Conservation (phyloP, 176 grass and related monocot genomes). For the Triticum turgidum region DNA sequence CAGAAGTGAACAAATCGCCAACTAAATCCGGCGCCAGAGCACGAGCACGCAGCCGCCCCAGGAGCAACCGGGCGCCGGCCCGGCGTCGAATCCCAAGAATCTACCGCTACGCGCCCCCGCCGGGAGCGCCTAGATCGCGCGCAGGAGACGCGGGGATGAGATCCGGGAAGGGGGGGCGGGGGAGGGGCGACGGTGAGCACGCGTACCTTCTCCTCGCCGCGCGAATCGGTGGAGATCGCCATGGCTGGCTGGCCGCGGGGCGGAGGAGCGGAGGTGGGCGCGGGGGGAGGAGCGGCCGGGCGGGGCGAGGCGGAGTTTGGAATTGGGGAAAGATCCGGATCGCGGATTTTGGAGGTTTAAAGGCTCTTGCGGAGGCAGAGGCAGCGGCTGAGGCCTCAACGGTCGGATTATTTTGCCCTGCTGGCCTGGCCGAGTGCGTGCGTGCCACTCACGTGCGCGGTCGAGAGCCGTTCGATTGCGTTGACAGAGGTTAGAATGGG, state of each 20-base stretch:
- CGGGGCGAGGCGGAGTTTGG: slow-evolving; percentile 6
- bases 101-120: background rate
- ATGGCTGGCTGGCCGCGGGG: slow-evolving; percentile 4
- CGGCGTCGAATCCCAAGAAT: background rate
- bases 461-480: background rate
- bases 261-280: background rate
- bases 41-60: background rate
- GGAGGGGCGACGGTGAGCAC: background rate
- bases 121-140: background rate
- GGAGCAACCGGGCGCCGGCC: background rate
- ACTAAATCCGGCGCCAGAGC: background rate
- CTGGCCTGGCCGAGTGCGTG: background rate
- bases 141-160: background rate
- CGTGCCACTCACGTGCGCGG: slow-evolving; percentile 28
- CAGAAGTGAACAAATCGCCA: background rate
- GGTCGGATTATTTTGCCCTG: slow-evolving; percentile 44
- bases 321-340: slow-evolving; percentile 2
- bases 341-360: slow-evolving; percentile 9
- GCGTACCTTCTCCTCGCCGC: slow-evolving; percentile 61
- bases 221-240: slow-evolving; percentile 64
- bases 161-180: background rate
- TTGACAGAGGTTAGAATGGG: background rate
- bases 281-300: background rate
- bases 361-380: background rate
- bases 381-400: slow-evolving; percentile 37